Percentiles rank a stretch among this genome's conserved stretches.
These are phyloP conservation scores for Ophiostoma ips DNA, from an alignment of 2,329 filamentous ascomycete species.

Conservation along the genomic window DNA sequence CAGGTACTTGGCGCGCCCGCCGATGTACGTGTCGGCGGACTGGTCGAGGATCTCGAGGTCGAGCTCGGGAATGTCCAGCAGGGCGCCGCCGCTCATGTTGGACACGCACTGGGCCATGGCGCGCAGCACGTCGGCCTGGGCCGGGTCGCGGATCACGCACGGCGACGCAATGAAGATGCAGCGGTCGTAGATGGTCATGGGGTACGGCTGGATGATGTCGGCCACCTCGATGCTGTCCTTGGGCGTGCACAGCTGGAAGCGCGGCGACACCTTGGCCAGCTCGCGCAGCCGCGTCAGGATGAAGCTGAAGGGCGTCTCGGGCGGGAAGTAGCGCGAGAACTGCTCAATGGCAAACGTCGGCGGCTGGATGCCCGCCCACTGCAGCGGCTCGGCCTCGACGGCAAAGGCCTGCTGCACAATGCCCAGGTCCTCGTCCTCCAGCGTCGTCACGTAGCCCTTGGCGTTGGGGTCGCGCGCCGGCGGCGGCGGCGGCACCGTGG, in stretches of 20 bases:
- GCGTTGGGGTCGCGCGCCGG: not conserved
- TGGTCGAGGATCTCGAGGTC: conserved; percentile 63
- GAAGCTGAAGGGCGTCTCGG: conserved; percentile 67
- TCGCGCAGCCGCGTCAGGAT: conserved; percentile 64
- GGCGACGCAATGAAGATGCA: conserved; percentile 65
- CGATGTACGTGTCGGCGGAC: conserved; percentile 28
- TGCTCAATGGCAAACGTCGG: conserved; percentile 56
- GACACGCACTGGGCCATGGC: conserved; percentile 59
- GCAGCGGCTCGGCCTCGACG: conserved; percentile 49
- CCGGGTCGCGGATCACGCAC: conserved; percentile 36
- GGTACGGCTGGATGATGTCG: conserved; percentile 58
- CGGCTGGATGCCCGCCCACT: conserved; percentile 59
- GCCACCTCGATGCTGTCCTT: conserved; percentile 51
- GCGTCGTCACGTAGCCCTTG: conserved; percentile 60
- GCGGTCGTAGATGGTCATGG: conserved; percentile 59
- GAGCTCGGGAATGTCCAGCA: conserved; percentile 58
- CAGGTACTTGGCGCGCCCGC: conserved; percentile 42
- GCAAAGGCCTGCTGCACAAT: conserved; percentile 49
- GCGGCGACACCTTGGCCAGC: conserved; percentile 45
- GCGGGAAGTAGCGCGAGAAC: conserved; percentile 72
- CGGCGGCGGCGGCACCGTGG: not conserved
- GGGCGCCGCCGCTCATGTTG: conserved; percentile 46
- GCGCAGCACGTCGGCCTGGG: conserved; percentile 36
- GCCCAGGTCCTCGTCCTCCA: conserved; percentile 56
- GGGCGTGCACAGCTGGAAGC: conserved; percentile 58